Evolutionary conservation across 2,329 filamentous ascomycete species (phyloP), one percentile per base, ranked within the genome.

Genomic region (Fusarium acutatum): DNA sequence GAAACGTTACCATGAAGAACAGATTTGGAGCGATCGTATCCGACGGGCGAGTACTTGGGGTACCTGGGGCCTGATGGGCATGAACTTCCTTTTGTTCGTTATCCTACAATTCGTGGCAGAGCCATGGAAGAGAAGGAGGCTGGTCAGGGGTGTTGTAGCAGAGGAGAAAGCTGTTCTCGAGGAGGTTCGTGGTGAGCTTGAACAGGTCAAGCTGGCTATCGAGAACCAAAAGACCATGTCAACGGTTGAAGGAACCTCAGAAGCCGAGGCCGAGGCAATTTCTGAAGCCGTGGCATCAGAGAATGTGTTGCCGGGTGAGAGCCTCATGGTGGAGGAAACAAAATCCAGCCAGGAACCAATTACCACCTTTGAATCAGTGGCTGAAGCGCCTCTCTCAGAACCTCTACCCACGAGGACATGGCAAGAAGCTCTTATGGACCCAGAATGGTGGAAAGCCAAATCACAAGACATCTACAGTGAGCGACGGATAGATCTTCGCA

Each of bases 11-110:
- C 96, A 99, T 82, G 96, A 99, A 84, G 96, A 99, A 85, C 96
- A 99, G 85, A 97, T 99, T 64, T 99, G 96, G 96, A 97, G 94
- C 80, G 96, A 99, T 81, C 96, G 97, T 77, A 99, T 99, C 80
- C 89, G 96, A 40, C 88, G 96, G 74, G 97, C 97, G 87, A 96
- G 93, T 81, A 99, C 96, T 1, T 99, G 96, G 96, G 96, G 97
- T 40, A 99, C 96, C 0, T 98, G 97, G 91, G 96, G 96, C 1
- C 85, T 99, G 70, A 99, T 99, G 96, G 96, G 96, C 30, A 90
- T 98, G 79, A 99, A 99, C 80, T 93, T 98, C 37, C 81, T 98
- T 69, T 84, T 99, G 52, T 94, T 99, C 80, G 83, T 99, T 60
- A 88, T 95, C 24, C 91, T 97, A 76, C 92, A 98, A 83, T 92